Percentiles rank a stretch among this genome's conserved stretches.
phyloP scores from a whole-genome alignment of 2,329 filamentous ascomycete genomes.

The Colletotrichum gloeosporioides region DNA sequence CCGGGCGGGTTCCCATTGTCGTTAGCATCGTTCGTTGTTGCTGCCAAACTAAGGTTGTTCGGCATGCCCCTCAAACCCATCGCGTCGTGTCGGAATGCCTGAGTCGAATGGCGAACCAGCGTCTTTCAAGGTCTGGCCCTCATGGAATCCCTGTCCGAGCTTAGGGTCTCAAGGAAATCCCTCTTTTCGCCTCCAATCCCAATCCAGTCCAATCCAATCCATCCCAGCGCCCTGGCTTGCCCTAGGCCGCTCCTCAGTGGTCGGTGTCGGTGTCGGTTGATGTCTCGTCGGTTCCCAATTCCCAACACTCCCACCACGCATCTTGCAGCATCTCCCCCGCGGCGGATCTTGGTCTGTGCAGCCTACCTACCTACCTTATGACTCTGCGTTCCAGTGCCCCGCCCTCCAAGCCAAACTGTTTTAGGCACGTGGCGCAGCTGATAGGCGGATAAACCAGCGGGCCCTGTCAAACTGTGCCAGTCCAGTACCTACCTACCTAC shows the following conservation, averaged over 20 bases:
- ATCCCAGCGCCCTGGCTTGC: neutral
- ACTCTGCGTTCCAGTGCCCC: neutral
- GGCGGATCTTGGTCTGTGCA: neutral
- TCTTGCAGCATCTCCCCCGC: neutral
- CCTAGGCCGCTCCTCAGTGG: neutral
- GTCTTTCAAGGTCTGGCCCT: neutral
- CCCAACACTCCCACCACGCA: neutral
- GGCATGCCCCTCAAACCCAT: conserved; percentile 1
- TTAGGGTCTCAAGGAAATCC: neutral
- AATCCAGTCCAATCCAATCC: neutral
- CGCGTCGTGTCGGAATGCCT: conserved; percentile 7
- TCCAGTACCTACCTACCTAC: neutral
- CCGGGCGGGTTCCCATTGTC: neutral
- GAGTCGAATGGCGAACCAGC: conserved; percentile 3
- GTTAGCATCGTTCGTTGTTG: neutral
- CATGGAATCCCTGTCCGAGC: neutral
- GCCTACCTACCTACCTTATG: too few relatives aligned
- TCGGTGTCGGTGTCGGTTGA: neutral
- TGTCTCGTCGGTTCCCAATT: neutral
- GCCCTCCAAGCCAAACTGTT: neutral
- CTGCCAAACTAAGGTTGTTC: conserved; percentile 6
- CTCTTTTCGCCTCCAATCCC: neutral
- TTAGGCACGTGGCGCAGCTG: neutral
- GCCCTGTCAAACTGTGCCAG: neutral
- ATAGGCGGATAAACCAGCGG: conserved; percentile 10